These are phyloP conservation scores for Gossypioides kirkii DNA, from an alignment of 345 rosid species.

Conservation along the genomic window DNA sequence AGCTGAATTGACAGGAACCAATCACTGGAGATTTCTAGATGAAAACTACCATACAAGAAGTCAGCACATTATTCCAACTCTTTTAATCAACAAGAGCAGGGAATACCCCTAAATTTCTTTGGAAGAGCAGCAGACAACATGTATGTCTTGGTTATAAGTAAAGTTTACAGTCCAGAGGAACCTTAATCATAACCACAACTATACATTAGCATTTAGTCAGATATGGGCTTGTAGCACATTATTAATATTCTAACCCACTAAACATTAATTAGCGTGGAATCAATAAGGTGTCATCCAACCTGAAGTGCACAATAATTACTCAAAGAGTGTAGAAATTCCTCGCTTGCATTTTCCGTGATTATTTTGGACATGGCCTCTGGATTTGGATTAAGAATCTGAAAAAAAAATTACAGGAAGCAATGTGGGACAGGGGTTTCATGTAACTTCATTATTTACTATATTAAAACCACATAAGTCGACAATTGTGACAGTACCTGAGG, in stretches of 20 bases:
- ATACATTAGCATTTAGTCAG: neutral
- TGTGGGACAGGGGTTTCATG: neutral
- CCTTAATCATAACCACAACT: neutral
- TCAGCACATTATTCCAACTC: neutral
- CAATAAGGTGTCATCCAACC: slow-evolving; percentile 35
- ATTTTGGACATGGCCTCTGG: slow-evolving; percentile 98
- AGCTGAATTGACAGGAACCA: neutral
- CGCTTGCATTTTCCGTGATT: slow-evolving; percentile 95
- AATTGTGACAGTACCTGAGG: slow-evolving; percentile 67
- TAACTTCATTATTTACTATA: slow-evolving; percentile 1
- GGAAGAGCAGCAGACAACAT: neutral
- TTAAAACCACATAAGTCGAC: neutral
- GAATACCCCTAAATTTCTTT: neutral
- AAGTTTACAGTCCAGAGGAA: neutral
- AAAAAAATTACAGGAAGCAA: neutral
- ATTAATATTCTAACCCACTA: neutral
- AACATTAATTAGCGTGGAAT: neutral
- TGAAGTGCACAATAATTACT: slow-evolving; percentile 97
- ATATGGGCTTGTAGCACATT: neutral
- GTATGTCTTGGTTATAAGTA: neutral
- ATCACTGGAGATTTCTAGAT: neutral
- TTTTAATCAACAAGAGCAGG: neutral
- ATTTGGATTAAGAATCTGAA: slow-evolving; percentile 92
- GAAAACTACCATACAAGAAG: slow-evolving; percentile 5
- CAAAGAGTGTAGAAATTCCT: slow-evolving; percentile 82